Conservation (phyloP, 331 rosid species). For the Acacia concinna region DNA sequence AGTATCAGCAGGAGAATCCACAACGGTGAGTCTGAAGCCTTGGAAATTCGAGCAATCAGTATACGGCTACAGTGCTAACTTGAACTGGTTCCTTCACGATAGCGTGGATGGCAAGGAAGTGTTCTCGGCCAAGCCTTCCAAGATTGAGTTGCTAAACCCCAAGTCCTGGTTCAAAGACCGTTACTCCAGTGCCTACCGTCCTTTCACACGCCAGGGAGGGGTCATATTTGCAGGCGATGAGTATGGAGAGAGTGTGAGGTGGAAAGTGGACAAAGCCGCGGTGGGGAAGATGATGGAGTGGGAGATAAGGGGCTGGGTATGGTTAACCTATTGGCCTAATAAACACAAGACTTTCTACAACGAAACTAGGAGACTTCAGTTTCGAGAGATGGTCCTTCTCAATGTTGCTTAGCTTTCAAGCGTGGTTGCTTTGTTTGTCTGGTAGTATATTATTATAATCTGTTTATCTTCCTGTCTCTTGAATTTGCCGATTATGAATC, state of each 20-base stretch:
- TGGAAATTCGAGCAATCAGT: constrained; percentile 90
- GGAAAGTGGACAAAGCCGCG: constrained; percentile 74
- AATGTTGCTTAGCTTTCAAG: constrained; percentile 43
- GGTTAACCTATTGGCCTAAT: constrained; percentile 95
- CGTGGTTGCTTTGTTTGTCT: background rate
- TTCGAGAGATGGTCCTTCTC: constrained; percentile 61
- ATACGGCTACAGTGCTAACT: constrained; percentile 67
- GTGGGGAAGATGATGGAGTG: constrained; percentile 75
- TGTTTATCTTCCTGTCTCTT: background rate
- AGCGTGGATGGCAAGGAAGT: constrained; percentile 78
- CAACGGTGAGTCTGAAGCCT: constrained; percentile 59
- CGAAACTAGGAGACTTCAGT: constrained; percentile 85
- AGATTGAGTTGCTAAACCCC: constrained; percentile 60
- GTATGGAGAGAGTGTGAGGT: constrained; percentile 67
- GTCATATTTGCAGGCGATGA: constrained; percentile 86
- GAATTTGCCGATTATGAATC: background rate
- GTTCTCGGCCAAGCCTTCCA: constrained; percentile 70
- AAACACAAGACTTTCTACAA: constrained; percentile 55
- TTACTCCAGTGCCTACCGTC: constrained; percentile 73
- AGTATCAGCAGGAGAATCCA: constrained; percentile 62
- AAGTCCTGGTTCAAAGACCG: constrained; percentile 80
- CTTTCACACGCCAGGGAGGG: constrained; percentile 87
- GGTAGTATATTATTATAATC: background rate
- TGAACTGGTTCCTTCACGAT: constrained; percentile 90
- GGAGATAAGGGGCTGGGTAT: constrained; percentile 87